Base-by-base conservation (phyloP, 305 asterid species). In the Ilex paraguariensis region DNA sequence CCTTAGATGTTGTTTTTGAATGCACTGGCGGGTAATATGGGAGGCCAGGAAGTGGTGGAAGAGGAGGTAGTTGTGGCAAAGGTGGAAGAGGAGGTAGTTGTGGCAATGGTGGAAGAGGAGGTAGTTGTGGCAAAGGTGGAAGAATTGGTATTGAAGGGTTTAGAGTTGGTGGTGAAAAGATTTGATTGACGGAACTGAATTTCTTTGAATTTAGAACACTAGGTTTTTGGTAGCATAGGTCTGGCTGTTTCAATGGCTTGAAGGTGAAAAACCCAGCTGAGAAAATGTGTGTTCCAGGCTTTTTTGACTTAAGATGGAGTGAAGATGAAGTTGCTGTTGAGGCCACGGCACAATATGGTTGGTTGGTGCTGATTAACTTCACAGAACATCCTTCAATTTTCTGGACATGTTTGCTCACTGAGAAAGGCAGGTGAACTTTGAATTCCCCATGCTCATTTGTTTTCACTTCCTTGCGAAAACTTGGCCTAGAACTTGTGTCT, bases 211-310 rank as follows among this genome's bases (percentile, higher is more conserved):
- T 63, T 16, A 49, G 64, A 58, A 69, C 69, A 32, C 56, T 73
- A 65, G 80, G 84, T 67, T 85, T 89, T 64, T 82, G 85, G 66
- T 75, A 74, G 63, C 97, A 92, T 4, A 82, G 57, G 46, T 78
- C 70, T 5, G 96, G 95, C 60, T 82, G 91, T 46, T 80, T 77
- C 40, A 86, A 73, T 15, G 98, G 97, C 74, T 80, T 83, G 81
- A 92, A 89, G 31, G 98, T 78, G 87, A 92, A 87, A 53, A 85
- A 83, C 16, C 98, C 98, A 2, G 98, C 96, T 2, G 97, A 89
- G 71, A 85, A 89, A 65, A 92, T 74, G 62, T 78, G 96, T 2
- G 73, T 73, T 30, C 95, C 95, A 6, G 78, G 70, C 50, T 77
- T 84, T 59, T 74, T 85, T 1, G 91, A 73, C 70, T 82, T 83